Evolutionary conservation across 805 yeast species (phyloP), one percentile per base, ranked within the genome.

Genomic region (Cyberlindnera americana): DNA sequence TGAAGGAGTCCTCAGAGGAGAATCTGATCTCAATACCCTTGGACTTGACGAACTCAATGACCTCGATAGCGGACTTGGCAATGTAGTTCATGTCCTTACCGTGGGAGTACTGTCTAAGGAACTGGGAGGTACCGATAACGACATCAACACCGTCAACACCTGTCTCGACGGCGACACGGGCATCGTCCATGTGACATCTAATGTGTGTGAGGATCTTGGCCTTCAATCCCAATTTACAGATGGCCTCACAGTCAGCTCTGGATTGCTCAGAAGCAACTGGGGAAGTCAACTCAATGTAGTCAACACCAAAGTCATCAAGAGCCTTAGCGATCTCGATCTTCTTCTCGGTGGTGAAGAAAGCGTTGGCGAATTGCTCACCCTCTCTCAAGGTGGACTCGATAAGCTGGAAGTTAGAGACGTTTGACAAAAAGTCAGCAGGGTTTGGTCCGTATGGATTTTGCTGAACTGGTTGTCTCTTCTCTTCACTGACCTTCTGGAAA

Each of bases 71-170:
- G 51, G 86, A 73, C 72, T 91, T 83, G 59, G 98, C 95, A 62
- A 91, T 91, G 70, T 90, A 91, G 63, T 87, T 82, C 99, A 91
- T 91, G 69, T 91, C 99, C 73, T 91, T 91, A 62, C 99, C 99
- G 65, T 93, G 98, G 19, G 96, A 85, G 65, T 81, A 90, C 65
- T 90, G 84, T 67, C 98, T 82, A 58, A 93, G 73, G 65, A 89
- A 93, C 65, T 85, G 95, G 23, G 97, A 90, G 17, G 98, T 91
- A 50, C 98, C 98, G 65, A 91, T 91, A 44, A 91, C 97, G 42
- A 91, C 96, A 69, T 93, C 97, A 47, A 91, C 98, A 68, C 98
- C 99, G 63, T 93, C 98, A 38, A 93, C 99, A 63, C 99, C 98
- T 28, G 98, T 91, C 60, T 87, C 93, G 34, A 91, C 99, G 6